Evolutionary conservation across 768 basidiomycete species (phyloP), one percentile per base, ranked within the genome.

Genomic region (Filobasidium wieringae): DNA sequence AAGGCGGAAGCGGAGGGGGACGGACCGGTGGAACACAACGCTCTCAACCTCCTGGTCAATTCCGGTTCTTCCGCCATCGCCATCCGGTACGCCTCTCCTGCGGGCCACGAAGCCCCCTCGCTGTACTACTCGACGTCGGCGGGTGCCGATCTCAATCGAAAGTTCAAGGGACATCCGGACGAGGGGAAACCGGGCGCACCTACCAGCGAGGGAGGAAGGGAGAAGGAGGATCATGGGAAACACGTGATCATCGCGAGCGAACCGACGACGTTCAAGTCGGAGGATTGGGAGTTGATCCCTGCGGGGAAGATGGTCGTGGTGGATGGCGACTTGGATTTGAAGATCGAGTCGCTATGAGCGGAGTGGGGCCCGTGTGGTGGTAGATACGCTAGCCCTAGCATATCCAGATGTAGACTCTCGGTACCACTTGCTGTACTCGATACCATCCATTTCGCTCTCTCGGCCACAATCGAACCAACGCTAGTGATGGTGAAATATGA

Each of bases 241-340:
- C 74, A 75, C 62, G 63, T 74, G 19, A 74, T 74, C 51, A 66
- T 74, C 12, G 72, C 70, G 22, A 69, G 67, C 64, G 74, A 75
- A 64, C 74, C 74, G 34, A 70, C 63, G 27, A 75, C 74, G 53
- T 73, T 58, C 52, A 62, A 64, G 32, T 57, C 64, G 56, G 51
- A 65, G 15, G 69, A 74, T 12, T 74, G 72, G 73, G 60, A 65
- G 54, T 59, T 74, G 41, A 68, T 75, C n/a, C n/a, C n/a, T n/a
- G n/a, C n/a, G n/a, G n/a, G n/a, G n/a, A n/a, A n/a, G n/a, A n/a
- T n/a, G n/a, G n/a, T n/a, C n/a, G n/a, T n/a, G n/a, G n/a, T n/a
- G n/a, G n/a, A n/a, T n/a, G n/a, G n/a, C n/a, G n/a, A n/a, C n/a
- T n/a, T n/a, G n/a, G n/a, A n/a, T n/a, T n/a, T n/a, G n/a, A n/a